These are phyloP conservation scores for Cystobasidiaceae sp. DNA, from an alignment of 1,284 basidiomycete genomes.

Conservation along the genomic window DNA sequence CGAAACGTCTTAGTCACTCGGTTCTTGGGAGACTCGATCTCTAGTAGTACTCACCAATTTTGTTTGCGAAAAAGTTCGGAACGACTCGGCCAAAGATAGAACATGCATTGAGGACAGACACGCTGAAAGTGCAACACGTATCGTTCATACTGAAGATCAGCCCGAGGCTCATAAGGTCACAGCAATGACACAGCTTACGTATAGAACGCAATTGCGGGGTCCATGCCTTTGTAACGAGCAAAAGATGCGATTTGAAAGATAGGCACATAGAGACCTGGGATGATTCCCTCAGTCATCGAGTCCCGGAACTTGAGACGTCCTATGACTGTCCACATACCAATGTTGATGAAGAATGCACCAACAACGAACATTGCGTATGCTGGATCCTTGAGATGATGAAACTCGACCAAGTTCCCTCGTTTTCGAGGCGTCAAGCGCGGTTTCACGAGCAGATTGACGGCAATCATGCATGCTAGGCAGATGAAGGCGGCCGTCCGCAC, in stretches of 20 bases:
- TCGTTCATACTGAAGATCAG: too few relatives aligned
- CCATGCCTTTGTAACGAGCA: slow-evolving; percentile 5
- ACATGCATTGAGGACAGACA: slow-evolving; percentile 15
- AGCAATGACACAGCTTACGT: neutral
- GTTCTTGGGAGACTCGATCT: neutral
- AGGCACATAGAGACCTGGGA: slow-evolving; percentile 9
- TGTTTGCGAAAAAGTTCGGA: slow-evolving; percentile 23
- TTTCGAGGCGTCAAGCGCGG: slow-evolving; percentile 14
- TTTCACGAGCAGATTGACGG: slow-evolving; percentile 13
- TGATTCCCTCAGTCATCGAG: neutral
- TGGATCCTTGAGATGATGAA: slow-evolving; percentile 22
- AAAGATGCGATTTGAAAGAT: slow-evolving; percentile 8
- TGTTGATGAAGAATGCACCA: slow-evolving; percentile 19
- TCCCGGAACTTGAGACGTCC: neutral
- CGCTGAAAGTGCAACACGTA: neutral
- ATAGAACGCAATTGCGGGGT: slow-evolving; percentile 13
- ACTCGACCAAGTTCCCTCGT: slow-evolving; percentile 5
- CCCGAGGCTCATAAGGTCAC: neutral
- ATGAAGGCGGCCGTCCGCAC: slow-evolving; percentile 26
- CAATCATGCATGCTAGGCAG: slow-evolving; percentile 9
- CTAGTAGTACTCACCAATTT: slow-evolving; percentile 8
- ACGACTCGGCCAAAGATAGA: slow-evolving; percentile 19
- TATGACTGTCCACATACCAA: neutral
- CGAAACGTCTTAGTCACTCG: neutral
- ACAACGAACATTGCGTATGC: neutral